These are phyloP conservation scores for Polygonum aviculare DNA, from an alignment of 148 eudicot genomes.

Conservation along the genomic window DNA sequence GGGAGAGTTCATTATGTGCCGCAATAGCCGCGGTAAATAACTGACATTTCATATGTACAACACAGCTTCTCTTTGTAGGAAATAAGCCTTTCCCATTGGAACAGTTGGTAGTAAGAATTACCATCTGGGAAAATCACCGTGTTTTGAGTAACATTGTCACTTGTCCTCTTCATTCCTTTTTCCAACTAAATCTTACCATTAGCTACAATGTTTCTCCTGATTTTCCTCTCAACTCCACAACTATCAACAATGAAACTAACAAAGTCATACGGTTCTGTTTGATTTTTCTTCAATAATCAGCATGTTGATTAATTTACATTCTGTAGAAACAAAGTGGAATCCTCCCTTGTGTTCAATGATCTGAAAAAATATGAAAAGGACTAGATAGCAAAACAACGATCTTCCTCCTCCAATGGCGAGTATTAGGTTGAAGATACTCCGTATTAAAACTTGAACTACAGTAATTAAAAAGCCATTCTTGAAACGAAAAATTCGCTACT, in stretches of 20 bases:
- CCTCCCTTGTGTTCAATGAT: background rate
- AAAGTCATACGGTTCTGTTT: background rate
- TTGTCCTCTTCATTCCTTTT: background rate
- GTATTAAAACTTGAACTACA: background rate
- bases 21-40: background rate
- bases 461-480: background rate
- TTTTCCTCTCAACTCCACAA: background rate
- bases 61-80: background rate
- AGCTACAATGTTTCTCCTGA: background rate
- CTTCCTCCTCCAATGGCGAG: background rate
- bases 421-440: background rate
- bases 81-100: background rate
- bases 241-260: background rate
- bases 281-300: background rate
- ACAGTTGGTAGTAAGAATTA: background rate
- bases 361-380: background rate
- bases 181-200: background rate
- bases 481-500: background rate
- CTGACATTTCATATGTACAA: background rate
- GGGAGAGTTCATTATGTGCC: background rate
- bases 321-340: background rate
- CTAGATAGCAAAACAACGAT: background rate
- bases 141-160: background rate
- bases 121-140: background rate
- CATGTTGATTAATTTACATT: too few relatives aligned